Evolutionary conservation across 768 basidiomycete species (phyloP).

Genomic region (Lactarius trivialis): DNA sequence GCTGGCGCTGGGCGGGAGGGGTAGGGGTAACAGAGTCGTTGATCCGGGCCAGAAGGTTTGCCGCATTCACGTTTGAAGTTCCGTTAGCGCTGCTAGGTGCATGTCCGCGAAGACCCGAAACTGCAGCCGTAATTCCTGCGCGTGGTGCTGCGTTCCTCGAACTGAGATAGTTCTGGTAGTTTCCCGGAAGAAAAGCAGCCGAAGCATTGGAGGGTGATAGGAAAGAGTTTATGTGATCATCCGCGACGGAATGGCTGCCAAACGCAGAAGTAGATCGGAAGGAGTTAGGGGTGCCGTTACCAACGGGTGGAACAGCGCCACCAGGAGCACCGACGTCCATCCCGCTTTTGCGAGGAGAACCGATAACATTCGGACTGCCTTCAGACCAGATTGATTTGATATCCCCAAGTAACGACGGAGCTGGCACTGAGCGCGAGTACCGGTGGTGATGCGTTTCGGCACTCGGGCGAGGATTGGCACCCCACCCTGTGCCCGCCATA

Average conservation of each 20-base stretch:
- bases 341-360: constrained; percentile 32
- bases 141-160: constrained; percentile 37
- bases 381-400: constrained; percentile 81
- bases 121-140: constrained; percentile 23
- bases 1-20: constrained; percentile 22
- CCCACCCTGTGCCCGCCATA: constrained; percentile 19
- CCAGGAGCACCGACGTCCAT: constrained; percentile 25
- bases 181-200: constrained; percentile 71
- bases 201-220: constrained; percentile 72
- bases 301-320: constrained; percentile 23
- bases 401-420: constrained; percentile 67
- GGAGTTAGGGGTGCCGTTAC: constrained; percentile 46
- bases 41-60: constrained; percentile 24
- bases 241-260: constrained; percentile 28
- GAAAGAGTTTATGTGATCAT: constrained; percentile 37
- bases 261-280: constrained; percentile 42
- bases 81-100: constrained; percentile 14
- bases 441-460: constrained; percentile 45
- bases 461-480: constrained; percentile 23
- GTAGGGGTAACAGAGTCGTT: constrained; percentile 18
- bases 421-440: constrained; percentile 80
- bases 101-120: constrained; percentile 23
- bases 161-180: constrained; percentile 58
- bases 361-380: constrained; percentile 28
- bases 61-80: constrained; percentile 18